phyloP scores from a whole-genome alignment of 2,329 filamentous ascomycete species.

The Colletotrichum salicis region DNA sequence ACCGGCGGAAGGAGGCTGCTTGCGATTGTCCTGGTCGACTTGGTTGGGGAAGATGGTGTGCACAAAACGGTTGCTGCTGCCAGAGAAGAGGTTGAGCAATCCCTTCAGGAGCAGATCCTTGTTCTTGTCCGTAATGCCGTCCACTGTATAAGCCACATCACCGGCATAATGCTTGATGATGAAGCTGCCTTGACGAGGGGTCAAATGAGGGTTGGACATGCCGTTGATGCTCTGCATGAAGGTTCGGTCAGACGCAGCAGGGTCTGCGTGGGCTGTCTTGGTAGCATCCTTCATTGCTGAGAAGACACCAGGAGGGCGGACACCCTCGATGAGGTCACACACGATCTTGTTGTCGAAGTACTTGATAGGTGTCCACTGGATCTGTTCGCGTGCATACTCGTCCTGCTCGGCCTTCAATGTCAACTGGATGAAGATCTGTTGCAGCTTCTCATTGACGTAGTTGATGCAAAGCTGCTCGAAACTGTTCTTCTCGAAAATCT shows the following conservation, averaged over 20 bases:
- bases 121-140: constrained; percentile 99
- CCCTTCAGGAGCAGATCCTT: constrained; percentile 98
- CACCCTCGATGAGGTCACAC: constrained; percentile 94
- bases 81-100: constrained; percentile 84
- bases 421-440: constrained; percentile 98
- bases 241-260: constrained; percentile 90
- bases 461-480: constrained; percentile 99
- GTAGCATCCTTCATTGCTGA: constrained; percentile 97
- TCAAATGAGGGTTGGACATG: constrained; percentile 91
- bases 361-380: constrained; percentile 98
- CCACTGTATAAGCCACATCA: constrained; percentile 92
- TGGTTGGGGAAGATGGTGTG: constrained; percentile 91
- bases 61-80: constrained; percentile 86
- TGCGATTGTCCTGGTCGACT: constrained; percentile 95
- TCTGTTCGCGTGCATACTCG: constrained; percentile 94
- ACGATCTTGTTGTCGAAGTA: constrained; percentile 99
- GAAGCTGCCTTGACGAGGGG: constrained; percentile 92
- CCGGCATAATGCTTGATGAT: constrained; percentile 99
- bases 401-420: constrained; percentile 97
- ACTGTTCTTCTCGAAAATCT: constrained; percentile 99
- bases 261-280: constrained; percentile 97
- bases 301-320: constrained; percentile 90
- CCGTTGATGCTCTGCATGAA: constrained; percentile 94
- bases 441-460: constrained; percentile 98
- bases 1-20: constrained; percentile 91